Conservation (phyloP, 768 basidiomycete species). For the Lactarius hengduanensis region DNA sequence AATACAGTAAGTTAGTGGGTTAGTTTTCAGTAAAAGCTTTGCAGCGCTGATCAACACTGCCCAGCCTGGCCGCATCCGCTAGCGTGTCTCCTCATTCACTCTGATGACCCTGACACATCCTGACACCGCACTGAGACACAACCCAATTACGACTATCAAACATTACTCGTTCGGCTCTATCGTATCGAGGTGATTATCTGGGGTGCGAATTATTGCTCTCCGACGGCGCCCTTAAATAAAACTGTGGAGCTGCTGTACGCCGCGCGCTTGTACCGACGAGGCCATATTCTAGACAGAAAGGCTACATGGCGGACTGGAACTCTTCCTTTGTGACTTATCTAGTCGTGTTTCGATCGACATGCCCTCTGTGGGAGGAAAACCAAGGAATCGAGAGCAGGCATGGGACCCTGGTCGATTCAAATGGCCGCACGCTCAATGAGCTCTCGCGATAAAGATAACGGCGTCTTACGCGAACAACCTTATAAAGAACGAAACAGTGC, state of each 20-base stretch:
- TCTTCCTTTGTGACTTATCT: not conserved
- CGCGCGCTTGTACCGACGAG: not conserved
- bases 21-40: no score
- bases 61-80: not conserved
- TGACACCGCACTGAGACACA: not conserved
- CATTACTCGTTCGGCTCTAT: not conserved
- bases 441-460: not conserved
- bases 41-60: not conserved
- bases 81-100: not conserved
- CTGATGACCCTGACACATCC: not conserved
- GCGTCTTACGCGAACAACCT: not conserved
- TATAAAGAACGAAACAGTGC: slow-evolving; percentile 1
- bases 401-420: not conserved
- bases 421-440: slow-evolving; percentile 1
- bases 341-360: slow-evolving; percentile 7
- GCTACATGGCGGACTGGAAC: not conserved
- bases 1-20: no score
- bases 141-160: not conserved
- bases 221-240: not conserved
- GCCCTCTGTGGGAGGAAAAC: not conserved
- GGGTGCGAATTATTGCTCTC: not conserved
- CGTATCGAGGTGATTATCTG: not conserved
- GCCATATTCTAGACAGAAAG: not conserved
- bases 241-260: not conserved
- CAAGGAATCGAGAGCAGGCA: not conserved